Evolutionary conservation across 345 rosid genomes (phyloP).

Genomic region (Citrus mangshanensis): DNA sequence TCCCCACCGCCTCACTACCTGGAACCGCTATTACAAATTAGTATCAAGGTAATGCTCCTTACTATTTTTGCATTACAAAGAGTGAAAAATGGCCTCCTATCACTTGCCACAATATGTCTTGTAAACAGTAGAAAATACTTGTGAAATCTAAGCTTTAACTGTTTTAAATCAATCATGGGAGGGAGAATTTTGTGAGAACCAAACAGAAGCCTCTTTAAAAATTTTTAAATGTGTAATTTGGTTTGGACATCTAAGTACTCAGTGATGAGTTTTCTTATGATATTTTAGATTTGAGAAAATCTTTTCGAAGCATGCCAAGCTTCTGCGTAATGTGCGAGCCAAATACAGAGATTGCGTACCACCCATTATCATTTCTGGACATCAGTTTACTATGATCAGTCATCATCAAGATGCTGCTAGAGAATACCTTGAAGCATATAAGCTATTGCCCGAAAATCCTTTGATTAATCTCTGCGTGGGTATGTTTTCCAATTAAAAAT

Average conservation of each 20-base stretch:
- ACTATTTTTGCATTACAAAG: not conserved
- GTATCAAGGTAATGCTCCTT: not conserved
- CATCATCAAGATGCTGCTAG: conserved; percentile 32
- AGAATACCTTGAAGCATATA: conserved; percentile 3
- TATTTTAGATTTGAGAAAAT: conserved; percentile 32
- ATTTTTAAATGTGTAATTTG: not conserved
- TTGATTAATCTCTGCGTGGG: not conserved
- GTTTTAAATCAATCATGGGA: not conserved
- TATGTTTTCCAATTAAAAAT: not conserved
- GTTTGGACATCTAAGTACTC: not conserved
- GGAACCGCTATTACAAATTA: conserved; percentile 5
- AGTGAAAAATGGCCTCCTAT: not conserved
- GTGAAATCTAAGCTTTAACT: not conserved
- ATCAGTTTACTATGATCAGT: conserved; percentile 38
- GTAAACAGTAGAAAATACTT: no score
- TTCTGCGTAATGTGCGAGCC: conserved; percentile 32
- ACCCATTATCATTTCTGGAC: conserved; percentile 31
- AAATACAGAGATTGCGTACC: conserved; percentile 33
- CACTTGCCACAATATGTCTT: not conserved
- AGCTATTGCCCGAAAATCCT: not conserved
- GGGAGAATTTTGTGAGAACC: not conserved
- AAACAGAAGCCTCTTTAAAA: not conserved
- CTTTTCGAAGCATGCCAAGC: conserved; percentile 35
- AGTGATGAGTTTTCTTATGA: not conserved
- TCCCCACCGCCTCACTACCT: not conserved